These are phyloP conservation scores for Fusarium dlaminii DNA, from an alignment of 2,329 filamentous ascomycete genomes.

Conservation along the genomic window DNA sequence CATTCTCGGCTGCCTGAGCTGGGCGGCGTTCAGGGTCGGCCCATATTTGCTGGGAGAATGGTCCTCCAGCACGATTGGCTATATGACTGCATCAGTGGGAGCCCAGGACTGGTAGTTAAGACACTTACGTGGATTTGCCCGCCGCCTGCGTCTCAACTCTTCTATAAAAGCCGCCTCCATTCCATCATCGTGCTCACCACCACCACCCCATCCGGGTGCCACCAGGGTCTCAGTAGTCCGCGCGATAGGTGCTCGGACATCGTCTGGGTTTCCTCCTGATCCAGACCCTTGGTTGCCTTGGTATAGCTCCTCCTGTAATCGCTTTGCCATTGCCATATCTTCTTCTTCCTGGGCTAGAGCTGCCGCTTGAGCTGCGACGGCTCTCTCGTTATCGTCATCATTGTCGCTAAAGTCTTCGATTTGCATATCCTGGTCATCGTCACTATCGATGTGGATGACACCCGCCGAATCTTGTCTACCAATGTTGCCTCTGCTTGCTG, in stretches of 20 bases:
- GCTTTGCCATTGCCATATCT: constrained; percentile 91
- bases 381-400: constrained; percentile 52
- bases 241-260: constrained; percentile 88
- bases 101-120: not conserved
- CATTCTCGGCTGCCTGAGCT: constrained; percentile 56
- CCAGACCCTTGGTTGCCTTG: constrained; percentile 55
- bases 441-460: constrained; percentile 68
- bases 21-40: constrained; percentile 40
- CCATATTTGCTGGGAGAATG: constrained; percentile 54
- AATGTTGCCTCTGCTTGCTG: constrained; percentile 39
- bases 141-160: constrained; percentile 65
- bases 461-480: constrained; percentile 50
- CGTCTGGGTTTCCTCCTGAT: constrained; percentile 58
- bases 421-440: constrained; percentile 54
- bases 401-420: constrained; percentile 52
- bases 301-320: constrained; percentile 93
- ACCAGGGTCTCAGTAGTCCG: constrained; percentile 92
- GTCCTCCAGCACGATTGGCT: constrained; percentile 44
- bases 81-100: constrained; percentile 9
- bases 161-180: constrained; percentile 70
- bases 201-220: constrained; percentile 67
- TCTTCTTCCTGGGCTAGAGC: constrained; percentile 75
- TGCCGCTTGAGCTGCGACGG: constrained; percentile 52
- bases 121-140: constrained; percentile 45
- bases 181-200: constrained; percentile 59